Percentiles rank a stretch among this genome's conserved stretches.
Evolutionary conservation across 495 filamentous ascomycete species (phyloP).

Genomic region (Tuber magnatum): DNA sequence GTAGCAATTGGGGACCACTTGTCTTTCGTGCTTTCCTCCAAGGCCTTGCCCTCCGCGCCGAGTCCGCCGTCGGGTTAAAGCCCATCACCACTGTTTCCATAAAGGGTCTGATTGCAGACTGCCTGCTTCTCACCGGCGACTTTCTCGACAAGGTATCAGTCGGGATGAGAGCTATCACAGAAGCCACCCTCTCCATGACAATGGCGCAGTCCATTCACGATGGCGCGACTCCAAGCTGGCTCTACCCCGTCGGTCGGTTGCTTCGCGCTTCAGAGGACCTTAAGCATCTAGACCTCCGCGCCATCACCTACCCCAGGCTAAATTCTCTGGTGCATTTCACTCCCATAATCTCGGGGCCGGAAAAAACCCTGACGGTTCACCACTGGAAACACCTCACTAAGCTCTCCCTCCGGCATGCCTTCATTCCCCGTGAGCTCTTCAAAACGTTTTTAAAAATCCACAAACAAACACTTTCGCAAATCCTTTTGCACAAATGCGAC

Average conservation of each 20-base stretch:
- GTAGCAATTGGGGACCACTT: slow-evolving; percentile 1
- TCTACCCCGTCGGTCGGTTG: slow-evolving; percentile 1
- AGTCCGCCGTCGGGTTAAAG: not conserved
- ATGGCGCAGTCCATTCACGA: slow-evolving; percentile 1
- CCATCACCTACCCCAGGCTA: not conserved
- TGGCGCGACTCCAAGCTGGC: not conserved
- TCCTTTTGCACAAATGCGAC: not conserved
- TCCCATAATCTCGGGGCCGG: not conserved
- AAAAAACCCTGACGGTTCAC: not conserved
- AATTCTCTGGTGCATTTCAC: not conserved
- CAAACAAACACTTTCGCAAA: not conserved
- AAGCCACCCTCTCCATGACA: not conserved
- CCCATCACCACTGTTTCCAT: not conserved
- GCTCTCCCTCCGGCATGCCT: not conserved
- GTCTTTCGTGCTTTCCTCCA: not conserved
- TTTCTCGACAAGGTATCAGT: not conserved
- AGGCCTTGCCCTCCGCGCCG: not conserved
- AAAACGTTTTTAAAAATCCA: not conserved
- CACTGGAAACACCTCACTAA: not conserved
- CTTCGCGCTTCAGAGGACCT: not conserved
- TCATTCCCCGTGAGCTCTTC: slow-evolving; percentile 1
- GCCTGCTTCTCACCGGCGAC: not conserved
- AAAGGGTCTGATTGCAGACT: not conserved
- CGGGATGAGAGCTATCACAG: not conserved
- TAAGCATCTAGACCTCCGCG: not conserved